Percentiles rank a stretch among this genome's conserved stretches.
These are phyloP conservation scores for Boletus sp. DNA, from an alignment of 768 basidiomycete species.

Conservation along the genomic window DNA sequence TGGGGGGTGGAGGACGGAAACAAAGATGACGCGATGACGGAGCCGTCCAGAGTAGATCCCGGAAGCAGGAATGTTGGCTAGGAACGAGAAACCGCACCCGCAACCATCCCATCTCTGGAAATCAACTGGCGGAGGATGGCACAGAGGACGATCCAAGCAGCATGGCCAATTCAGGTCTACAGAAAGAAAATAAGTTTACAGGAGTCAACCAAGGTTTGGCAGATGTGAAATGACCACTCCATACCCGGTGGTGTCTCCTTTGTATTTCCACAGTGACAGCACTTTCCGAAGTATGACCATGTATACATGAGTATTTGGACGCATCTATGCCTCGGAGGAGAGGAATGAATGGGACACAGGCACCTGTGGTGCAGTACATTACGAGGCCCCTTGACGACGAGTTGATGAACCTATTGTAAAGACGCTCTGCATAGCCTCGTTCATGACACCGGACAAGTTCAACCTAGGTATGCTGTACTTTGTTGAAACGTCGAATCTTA, in stretches of 20 bases:
- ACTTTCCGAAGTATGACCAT: neutral
- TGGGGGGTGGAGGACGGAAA: too few relatives aligned
- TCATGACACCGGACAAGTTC: neutral
- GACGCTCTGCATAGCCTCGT: neutral
- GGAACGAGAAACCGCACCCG: too few relatives aligned
- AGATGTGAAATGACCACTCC: neutral
- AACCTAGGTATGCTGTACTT: neutral
- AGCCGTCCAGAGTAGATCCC: neutral
- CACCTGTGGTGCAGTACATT: too few relatives aligned
- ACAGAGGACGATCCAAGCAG: neutral
- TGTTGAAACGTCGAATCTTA: neutral
- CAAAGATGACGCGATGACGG: neutral
- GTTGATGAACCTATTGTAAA: neutral
- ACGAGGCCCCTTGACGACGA: neutral
- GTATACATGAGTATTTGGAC: neutral
- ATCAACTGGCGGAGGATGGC: neutral
- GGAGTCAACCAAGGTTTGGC: neutral
- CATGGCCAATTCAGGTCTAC: too few relatives aligned
- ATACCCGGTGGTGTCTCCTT: neutral
- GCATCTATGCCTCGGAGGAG: neutral
- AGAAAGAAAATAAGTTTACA: neutral
- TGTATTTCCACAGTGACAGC: neutral
- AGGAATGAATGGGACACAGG: too few relatives aligned
- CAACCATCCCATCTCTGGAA: neutral
- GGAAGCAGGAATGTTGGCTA: too few relatives aligned